Base-by-base conservation (phyloP, 768 basidiomycete genomes). In the Tremella mesenterica region DNA sequence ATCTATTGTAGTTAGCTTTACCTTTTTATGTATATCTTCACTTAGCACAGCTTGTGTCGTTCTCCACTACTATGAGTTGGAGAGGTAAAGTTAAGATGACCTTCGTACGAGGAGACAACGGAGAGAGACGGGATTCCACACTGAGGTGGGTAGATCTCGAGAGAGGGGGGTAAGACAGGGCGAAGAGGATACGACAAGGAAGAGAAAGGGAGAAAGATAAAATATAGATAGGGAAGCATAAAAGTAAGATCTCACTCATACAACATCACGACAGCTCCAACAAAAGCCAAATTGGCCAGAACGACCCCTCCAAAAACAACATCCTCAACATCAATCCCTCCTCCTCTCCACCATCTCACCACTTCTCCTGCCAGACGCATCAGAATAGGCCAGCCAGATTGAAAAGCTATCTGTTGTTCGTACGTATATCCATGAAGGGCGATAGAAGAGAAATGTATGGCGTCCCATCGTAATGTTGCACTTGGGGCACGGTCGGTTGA, bases 351-450 rank as follows among this genome's bases (percentile, higher is more conserved):
- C 9, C 30, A 38, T 16, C 56, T 21, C 55, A 59, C 33, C 33
- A 26, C 31, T 34, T 54, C 25, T 44, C 74, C 47, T 48, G 54
- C 49, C 0, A 62, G 12, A 1, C 79, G 76, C 72, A 88, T 78
- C 46, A 85, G 45, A 10, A 75, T 63, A 2, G 86, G 80, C 23
- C 81, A 72, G 4, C 80, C 87, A 1, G 88, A 85, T 57, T 89
- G 79, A 72, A 89, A 97, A 0, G 93, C 93, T 80, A 86, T 86
- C 59, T 87, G 78, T 62, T 93, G 80, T 67, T 97, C 93, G 67
- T 81, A 82, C 0, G 57, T 56, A 60, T 84, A 79, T 8, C 80
- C 79, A 10, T 79, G 54, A 25, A 76, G 63, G 0, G 88, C 86
- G 49, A 88, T 81, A 61, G 80, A 78, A 5, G 76, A 61, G 70